phyloP scores from a whole-genome alignment of 148 eudicot genomes.

The Pouteria glomerata region DNA sequence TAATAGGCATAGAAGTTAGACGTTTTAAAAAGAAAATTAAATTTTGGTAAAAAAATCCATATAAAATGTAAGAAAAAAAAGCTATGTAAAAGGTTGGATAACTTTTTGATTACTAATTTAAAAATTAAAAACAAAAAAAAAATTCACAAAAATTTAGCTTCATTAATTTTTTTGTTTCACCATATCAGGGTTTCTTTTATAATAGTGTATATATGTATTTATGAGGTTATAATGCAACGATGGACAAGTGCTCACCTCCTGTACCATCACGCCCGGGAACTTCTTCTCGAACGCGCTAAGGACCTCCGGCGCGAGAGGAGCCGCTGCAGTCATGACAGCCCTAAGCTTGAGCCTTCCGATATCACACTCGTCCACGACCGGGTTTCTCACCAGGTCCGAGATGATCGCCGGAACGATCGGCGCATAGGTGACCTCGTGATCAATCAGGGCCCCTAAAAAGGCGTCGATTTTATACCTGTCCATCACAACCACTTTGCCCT shows the following conservation, averaged over 20 bases:
- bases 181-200: too few species aligned
- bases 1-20: too few species aligned
- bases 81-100: too few species aligned
- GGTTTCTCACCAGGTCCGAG: conserved; percentile 61
- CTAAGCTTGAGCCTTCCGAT: conserved; percentile 54
- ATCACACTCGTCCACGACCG: conserved; percentile 71
- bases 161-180: too few species aligned
- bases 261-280: conserved; percentile 76
- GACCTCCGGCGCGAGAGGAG: conserved; percentile 91
- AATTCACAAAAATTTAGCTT: too few species aligned
- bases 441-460: conserved; percentile 50
- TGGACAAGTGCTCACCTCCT: conserved; percentile 49
- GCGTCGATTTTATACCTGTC: conserved; percentile 61
- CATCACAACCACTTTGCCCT: conserved; percentile 95
- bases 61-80: too few species aligned
- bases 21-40: too few species aligned
- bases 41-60: too few species aligned
- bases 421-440: conserved; percentile 67
- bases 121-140: too few species aligned
- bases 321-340: conserved; percentile 95
- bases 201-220: too few species aligned
- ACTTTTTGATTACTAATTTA: too few species aligned
- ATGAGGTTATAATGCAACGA: too few species aligned
- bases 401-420: conserved; percentile 93
- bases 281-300: conserved; percentile 63